Conservation (phyloP, 2,329 filamentous ascomycete species). For the Chrysoporthe austroafricana region DNA sequence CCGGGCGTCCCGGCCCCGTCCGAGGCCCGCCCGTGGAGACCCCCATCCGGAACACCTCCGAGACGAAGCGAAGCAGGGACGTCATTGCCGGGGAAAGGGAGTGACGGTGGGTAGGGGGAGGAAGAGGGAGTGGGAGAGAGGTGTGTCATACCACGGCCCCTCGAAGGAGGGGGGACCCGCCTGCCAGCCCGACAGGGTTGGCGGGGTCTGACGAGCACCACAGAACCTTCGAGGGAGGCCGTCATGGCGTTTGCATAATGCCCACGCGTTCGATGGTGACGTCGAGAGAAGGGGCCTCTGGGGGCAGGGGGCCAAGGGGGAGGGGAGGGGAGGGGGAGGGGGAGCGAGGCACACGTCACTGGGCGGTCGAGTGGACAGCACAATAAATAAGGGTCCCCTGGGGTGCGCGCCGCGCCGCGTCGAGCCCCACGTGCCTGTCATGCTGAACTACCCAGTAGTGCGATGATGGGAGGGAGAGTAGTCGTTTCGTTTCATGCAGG, state of each 20-base stretch:
- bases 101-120: too few relatives aligned
- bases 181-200: too few relatives aligned
- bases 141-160: too few relatives aligned
- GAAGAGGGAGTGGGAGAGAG: too few relatives aligned
- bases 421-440: not conserved
- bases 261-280: not conserved
- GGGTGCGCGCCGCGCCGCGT: not conserved
- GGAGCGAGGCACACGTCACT: not conserved
- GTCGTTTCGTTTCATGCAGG: constrained; percentile 7
- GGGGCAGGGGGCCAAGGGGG: too few relatives aligned
- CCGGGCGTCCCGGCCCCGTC: too few relatives aligned
- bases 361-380: not conserved
- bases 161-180: too few relatives aligned
- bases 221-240: not conserved
- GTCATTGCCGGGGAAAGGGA: too few relatives aligned
- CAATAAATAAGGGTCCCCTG: not conserved
- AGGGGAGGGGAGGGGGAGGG: too few relatives aligned
- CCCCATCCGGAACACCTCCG: too few relatives aligned
- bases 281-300: not conserved
- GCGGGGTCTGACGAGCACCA: not conserved
- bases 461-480: not conserved
- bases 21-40: too few relatives aligned
- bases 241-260: not conserved
- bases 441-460: not conserved
- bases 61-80: too few relatives aligned